These are phyloP conservation scores for Hanseniaspora occidentalis DNA, from an alignment of 805 yeast species.

Conservation along the genomic window DNA sequence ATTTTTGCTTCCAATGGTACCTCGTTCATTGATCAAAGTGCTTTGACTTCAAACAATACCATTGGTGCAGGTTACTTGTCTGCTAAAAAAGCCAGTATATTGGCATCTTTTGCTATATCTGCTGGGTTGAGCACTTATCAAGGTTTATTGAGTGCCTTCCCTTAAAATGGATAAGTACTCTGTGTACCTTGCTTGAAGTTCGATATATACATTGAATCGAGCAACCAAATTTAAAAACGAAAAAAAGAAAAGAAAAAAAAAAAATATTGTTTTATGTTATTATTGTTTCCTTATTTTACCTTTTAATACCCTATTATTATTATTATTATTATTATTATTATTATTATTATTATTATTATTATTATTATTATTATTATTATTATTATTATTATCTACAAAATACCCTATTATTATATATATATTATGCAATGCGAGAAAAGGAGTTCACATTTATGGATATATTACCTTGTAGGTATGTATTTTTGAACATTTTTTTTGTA, in stretches of 20 bases:
- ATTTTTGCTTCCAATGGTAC: conserved; percentile 19
- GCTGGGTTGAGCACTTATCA: conserved; percentile 12
- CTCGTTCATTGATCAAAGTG: conserved; percentile 9
- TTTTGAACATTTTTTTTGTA: too few relatives aligned
- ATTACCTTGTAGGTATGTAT: too few relatives aligned
- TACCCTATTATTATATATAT: too few relatives aligned
- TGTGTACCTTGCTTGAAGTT: neutral
- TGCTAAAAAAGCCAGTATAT: conserved; percentile 22
- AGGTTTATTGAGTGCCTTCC: conserved; percentile 6
- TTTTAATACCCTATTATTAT: too few relatives aligned
- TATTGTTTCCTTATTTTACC: too few relatives aligned
- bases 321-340: too few relatives aligned
- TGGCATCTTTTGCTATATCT: conserved; percentile 18
- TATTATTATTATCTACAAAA: too few relatives aligned
- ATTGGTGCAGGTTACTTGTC: conserved; percentile 22
- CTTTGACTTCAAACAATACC: conserved; percentile 11
- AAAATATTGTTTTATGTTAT: neutral
- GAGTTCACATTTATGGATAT: too few relatives aligned
- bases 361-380: too few relatives aligned
- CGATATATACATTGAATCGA: neutral
- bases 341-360: too few relatives aligned
- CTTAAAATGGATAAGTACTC: conserved; percentile 1
- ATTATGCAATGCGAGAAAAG: too few relatives aligned
- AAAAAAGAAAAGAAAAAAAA: neutral
- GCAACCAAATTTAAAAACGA: neutral